A percentile compares a stretch with the other conserved stretches of the same genome.
Evolutionary conservation across 2,329 filamentous ascomycete species (phyloP).

Genomic region (Trichothecium roseum): DNA sequence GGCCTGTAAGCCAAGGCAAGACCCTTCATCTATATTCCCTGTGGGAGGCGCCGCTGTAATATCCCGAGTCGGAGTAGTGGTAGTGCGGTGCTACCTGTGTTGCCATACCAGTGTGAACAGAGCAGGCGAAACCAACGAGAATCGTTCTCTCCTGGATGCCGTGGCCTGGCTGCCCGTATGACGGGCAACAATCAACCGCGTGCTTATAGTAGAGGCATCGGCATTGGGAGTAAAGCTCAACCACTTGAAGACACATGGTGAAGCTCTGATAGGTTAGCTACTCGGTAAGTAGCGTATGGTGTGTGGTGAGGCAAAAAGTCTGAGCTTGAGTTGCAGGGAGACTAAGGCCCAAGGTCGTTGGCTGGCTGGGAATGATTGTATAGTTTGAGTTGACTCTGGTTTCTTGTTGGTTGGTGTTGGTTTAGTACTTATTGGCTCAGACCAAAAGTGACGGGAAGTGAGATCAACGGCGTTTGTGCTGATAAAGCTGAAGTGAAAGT

Average conservation of each 20-base stretch:
- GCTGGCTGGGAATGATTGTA: too few species aligned
- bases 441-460: too few species aligned
- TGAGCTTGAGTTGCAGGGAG: too few species aligned
- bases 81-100: slow-evolving; percentile 25
- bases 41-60: slow-evolving; percentile 38
- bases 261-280: background rate
- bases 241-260: slow-evolving; percentile 76
- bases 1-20: slow-evolving; percentile 39
- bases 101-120: slow-evolving; percentile 28
- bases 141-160: slow-evolving; percentile 63
- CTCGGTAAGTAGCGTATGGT: too few species aligned
- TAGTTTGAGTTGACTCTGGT: too few species aligned
- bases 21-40: slow-evolving; percentile 41
- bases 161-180: slow-evolving; percentile 66
- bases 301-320: too few species aligned
- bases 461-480: too few species aligned
- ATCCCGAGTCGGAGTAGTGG: slow-evolving; percentile 44
- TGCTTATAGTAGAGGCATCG: slow-evolving; percentile 83
- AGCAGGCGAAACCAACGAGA: slow-evolving; percentile 73
- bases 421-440: too few species aligned
- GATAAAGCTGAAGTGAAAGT: background rate
- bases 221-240: slow-evolving; percentile 81
- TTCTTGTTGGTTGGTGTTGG: too few species aligned
- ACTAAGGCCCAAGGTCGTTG: too few species aligned
- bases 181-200: slow-evolving; percentile 70